Percentiles rank a stretch among this genome's conserved stretches.
Conservation (phyloP, 2,329 filamentous ascomycete genomes). For the Penicillium sp. region DNA sequence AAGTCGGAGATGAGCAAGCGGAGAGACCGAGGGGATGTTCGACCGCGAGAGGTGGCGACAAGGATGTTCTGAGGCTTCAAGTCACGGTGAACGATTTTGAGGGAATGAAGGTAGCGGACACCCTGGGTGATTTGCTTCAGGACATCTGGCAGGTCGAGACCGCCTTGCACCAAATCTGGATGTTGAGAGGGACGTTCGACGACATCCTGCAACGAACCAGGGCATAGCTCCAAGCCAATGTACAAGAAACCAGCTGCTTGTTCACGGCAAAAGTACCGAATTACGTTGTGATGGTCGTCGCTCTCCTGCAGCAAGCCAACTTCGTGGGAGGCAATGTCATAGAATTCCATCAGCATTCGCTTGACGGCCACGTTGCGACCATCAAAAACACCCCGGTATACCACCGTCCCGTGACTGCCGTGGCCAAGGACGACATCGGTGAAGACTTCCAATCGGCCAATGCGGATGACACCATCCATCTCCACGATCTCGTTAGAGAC, state of each 20-base stretch:
- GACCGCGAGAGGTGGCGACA: constrained; percentile 65
- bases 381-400: constrained; percentile 93
- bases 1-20: constrained; percentile 97
- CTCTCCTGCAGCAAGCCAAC: constrained; percentile 88
- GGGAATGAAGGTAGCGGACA: constrained; percentile 81
- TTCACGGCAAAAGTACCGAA: constrained; percentile 93
- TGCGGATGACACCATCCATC: constrained; percentile 63
- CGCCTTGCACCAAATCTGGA: constrained; percentile 64
- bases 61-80: constrained; percentile 98
- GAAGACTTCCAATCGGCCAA: constrained; percentile 62
- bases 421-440: constrained; percentile 65
- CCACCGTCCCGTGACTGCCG: constrained; percentile 95
- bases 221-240: constrained; percentile 91
- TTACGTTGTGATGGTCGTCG: constrained; percentile 94
- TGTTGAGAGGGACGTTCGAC: constrained; percentile 73
- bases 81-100: constrained; percentile 95
- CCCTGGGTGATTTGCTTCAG: constrained; percentile 89
- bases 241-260: constrained; percentile 89
- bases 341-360: constrained; percentile 93
- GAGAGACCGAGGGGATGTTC: constrained; percentile 60
- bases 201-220: constrained; percentile 89
- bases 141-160: constrained; percentile 74
- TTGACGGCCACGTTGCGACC: constrained; percentile 93
- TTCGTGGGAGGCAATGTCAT: constrained; percentile 92
- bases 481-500: constrained; percentile 59